Percentiles rank a stretch among this genome's conserved stretches.
These are phyloP conservation scores for Rhizomucor pusillus DNA, from an alignment of 371 early-diverging fungal species.

Conservation along the genomic window DNA sequence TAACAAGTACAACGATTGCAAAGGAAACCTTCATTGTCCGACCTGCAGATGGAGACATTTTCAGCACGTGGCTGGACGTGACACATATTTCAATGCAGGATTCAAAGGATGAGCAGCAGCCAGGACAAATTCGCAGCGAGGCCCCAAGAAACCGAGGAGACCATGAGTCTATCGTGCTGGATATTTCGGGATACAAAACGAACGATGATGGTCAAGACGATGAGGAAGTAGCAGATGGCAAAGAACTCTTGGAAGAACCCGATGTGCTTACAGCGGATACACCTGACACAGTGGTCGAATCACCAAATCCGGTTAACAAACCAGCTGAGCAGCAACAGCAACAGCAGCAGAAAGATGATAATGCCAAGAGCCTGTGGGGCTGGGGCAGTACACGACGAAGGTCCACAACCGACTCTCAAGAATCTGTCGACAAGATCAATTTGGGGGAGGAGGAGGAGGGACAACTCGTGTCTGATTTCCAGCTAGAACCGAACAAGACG, in stretches of 20 bases:
- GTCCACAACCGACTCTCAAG: slow-evolving; percentile 5
- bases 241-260: too few relatives aligned
- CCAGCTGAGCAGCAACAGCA: too few relatives aligned
- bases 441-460: not conserved
- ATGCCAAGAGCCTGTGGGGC: slow-evolving; percentile 3
- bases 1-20: slow-evolving; percentile 47
- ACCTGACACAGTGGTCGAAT: too few relatives aligned
- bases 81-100: slow-evolving; percentile 34
- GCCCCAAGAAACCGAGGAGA: slow-evolving; percentile 6
- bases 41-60: slow-evolving; percentile 40
- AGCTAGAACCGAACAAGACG: slow-evolving; percentile 22
- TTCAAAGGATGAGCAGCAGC: slow-evolving; percentile 10
- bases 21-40: slow-evolving; percentile 49
- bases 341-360: not conserved
- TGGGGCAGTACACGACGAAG: slow-evolving; percentile 6
- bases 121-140: slow-evolving; percentile 1
- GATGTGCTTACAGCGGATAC: too few relatives aligned
- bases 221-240: not conserved
- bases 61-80: slow-evolving; percentile 44
- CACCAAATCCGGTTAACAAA: too few relatives aligned
- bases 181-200: slow-evolving; percentile 63
- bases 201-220: slow-evolving; percentile 23
- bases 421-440: not conserved
- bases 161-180: slow-evolving; percentile 48
- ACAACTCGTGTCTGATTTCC: not conserved